Conservation (phyloP, 345 rosid genomes). For the Rhodamnia rubescens region DNA sequence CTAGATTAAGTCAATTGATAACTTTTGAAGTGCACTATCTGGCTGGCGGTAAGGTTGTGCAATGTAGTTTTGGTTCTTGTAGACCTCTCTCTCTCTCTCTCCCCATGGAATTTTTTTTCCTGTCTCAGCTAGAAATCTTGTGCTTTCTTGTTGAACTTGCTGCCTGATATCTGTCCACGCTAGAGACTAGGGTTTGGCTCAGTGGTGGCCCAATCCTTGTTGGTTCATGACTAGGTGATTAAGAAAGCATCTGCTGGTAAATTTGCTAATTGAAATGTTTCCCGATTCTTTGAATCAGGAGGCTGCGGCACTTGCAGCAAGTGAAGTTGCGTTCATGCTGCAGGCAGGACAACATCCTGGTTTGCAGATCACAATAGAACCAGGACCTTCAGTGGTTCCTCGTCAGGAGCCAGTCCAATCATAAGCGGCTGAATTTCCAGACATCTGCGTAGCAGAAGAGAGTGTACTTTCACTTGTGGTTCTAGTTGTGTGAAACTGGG, state of each 20-base stretch:
- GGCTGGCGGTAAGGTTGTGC: not conserved
- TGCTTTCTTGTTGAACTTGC: not conserved
- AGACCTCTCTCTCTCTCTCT: not conserved
- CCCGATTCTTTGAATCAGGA: conserved; percentile 32
- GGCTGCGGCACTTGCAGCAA: conserved; percentile 80
- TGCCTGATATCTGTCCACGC: not conserved
- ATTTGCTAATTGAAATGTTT: not conserved
- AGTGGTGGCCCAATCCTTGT: not conserved
- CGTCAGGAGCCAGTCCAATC: conserved; percentile 36
- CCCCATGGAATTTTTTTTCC: not conserved
- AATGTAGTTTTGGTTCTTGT: not conserved
- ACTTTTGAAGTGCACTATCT: not conserved
- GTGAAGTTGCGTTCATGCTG: conserved; percentile 87
- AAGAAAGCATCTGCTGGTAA: not conserved
- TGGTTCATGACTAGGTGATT: not conserved
- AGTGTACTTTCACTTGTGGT: not conserved
- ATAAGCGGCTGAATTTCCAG: not conserved
- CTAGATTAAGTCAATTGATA: not conserved
- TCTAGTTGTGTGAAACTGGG: not conserved
- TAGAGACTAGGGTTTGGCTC: not conserved
- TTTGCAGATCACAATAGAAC: conserved; percentile 57
- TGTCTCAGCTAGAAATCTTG: not conserved
- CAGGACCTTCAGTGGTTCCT: conserved; percentile 36
- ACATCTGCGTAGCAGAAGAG: not conserved
- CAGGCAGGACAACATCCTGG: conserved; percentile 72